Percentiles rank a stretch among this genome's conserved stretches.
Evolutionary conservation across 148 eudicot species (phyloP).

Genomic region (Rhododendron ovatum): DNA sequence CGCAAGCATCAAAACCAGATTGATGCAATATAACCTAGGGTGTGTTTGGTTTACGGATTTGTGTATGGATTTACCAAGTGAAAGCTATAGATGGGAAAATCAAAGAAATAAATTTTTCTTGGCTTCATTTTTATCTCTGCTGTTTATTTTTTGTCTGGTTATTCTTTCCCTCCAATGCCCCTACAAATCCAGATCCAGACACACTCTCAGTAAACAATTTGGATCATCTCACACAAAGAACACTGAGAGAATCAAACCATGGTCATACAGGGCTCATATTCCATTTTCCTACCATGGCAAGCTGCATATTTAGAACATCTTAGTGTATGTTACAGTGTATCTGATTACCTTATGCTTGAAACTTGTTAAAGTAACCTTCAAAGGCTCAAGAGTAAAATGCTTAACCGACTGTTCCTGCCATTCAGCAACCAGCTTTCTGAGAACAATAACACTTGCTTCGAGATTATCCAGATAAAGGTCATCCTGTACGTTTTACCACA

Average conservation of each 20-base stretch:
- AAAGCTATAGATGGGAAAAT: not conserved
- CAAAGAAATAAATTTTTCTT: not conserved
- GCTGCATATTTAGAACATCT: not conserved
- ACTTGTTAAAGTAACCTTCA: slow-evolving; percentile 32
- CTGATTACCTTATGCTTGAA: slow-evolving; percentile 49
- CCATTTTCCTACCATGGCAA: not conserved
- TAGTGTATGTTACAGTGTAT: not conserved
- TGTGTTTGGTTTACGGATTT: not conserved
- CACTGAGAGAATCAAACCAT: not conserved
- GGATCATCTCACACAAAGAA: not conserved
- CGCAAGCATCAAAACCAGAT: not conserved
- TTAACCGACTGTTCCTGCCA: slow-evolving; percentile 42
- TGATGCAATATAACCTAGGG: not conserved
- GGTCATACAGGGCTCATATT: not conserved
- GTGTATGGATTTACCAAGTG: not conserved
- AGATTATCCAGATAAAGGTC: slow-evolving; percentile 41
- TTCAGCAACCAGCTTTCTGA: slow-evolving; percentile 33
- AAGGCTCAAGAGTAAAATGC: slow-evolving; percentile 28
- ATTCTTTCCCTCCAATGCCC: not conserved
- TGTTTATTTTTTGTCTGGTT: not conserved
- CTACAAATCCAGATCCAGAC: not conserved
- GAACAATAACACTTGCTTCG: slow-evolving; percentile 40
- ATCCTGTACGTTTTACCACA: slow-evolving; percentile 31
- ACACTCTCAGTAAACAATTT: not conserved
- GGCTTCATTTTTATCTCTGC: not conserved